These are phyloP conservation scores for Chenopodium berlandieri DNA, from an alignment of 148 eudicot genomes.

Conservation along the genomic window DNA sequence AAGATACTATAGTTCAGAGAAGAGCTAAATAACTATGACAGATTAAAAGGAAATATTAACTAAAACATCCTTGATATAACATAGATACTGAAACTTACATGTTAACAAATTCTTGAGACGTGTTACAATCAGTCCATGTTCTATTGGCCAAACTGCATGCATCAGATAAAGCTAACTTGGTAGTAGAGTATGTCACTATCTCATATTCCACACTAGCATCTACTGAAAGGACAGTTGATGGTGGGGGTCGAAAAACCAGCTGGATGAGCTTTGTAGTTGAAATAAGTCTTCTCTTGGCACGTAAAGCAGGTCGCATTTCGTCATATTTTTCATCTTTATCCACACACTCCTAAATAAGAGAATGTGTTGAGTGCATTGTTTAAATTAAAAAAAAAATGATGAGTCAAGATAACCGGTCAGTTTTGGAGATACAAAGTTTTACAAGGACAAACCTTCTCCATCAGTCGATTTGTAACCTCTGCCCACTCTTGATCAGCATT, in stretches of 20 bases:
- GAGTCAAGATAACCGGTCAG: not conserved
- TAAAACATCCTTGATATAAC: not conserved
- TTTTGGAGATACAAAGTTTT: no score
- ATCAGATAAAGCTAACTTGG: constrained; percentile 56
- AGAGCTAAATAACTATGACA: not conserved
- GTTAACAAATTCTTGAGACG: constrained; percentile 17
- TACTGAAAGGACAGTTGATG: constrained; percentile 43
- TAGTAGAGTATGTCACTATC: constrained; percentile 39
- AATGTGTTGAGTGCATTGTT: not conserved
- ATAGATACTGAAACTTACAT: constrained; percentile 32
- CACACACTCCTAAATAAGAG: constrained; percentile 36
- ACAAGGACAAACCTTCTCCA: constrained; percentile 47
- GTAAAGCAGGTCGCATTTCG: constrained; percentile 26
- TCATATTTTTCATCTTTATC: constrained; percentile 29
- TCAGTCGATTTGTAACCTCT: constrained; percentile 38
- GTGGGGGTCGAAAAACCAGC: constrained; percentile 52
- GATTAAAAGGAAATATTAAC: not conserved
- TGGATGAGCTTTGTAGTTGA: constrained; percentile 64
- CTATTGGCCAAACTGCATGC: constrained; percentile 39
- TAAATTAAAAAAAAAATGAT: not conserved
- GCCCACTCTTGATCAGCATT: constrained; percentile 54
- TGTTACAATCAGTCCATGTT: constrained; percentile 23
- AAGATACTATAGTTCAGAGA: constrained; percentile 16
- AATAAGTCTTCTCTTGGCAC: constrained; percentile 51
- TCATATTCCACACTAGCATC: constrained; percentile 41